Base-by-base conservation (phyloP, 2,329 filamentous ascomycete genomes). In the Aspergillus niger region DNA sequence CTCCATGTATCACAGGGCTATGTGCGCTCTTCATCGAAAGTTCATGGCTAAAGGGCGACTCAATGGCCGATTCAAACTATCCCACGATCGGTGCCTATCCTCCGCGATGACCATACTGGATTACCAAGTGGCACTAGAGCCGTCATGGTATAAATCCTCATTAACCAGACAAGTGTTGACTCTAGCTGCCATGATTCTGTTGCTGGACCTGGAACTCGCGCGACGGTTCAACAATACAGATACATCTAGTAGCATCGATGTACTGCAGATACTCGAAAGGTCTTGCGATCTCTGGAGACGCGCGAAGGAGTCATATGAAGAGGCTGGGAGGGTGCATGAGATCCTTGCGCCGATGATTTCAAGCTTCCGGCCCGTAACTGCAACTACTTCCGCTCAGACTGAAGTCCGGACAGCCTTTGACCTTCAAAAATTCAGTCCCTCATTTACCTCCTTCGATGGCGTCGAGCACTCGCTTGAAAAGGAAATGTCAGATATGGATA, bases 1-100 rank as follows among this genome's bases (percentile, higher is more conserved):
- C 26, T 47, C 30, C 15, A 57, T 62, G 53, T 62, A 62, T 22
- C 57, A 62, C 54, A 24, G 56, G 15, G 57, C 53, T 0, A 51
- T 62, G 30, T 57, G 48, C 5, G 57, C 41, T 13, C 26, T 62
- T 7, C 60, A 62, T 11, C 57, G 60, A 1, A 53, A 48, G 15
- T 60, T 44, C 24, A 50, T 62, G 10, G 26, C 13, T 0, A 57
- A 17, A 20, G 41, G 51, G 15, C 17, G 15, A 8, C 17, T 5
- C 1, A n/a, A 51, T 8, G 6, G 6, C 2, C 10, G 47, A 6
- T 56, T 39, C 22, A 28, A 57, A 3, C 24, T 62, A 3, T 62
- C 60, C 8, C 57, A 49, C 0, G 44, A 55, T 2, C 30, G 57
- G 38, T 62, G 57, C 17, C 36, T 60, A 11, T 10, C 41, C 0